Evolutionary conservation across 352 stramenopile species (phyloP).

Genomic region (Elongisporangium senticosum): DNA sequence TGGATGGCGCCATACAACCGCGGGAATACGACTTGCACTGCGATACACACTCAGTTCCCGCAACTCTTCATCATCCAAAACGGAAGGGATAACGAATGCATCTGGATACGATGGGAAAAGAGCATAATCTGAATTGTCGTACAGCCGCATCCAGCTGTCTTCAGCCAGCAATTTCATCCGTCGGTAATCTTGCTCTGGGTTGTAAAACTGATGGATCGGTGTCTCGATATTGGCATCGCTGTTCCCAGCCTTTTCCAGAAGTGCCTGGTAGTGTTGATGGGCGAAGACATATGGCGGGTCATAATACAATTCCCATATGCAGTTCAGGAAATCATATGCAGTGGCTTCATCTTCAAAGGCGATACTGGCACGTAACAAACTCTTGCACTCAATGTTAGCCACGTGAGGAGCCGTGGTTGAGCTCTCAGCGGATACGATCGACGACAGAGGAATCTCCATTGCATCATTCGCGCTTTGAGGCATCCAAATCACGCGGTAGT

Average conservation of each 20-base stretch:
- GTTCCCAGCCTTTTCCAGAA: conserved; percentile 39
- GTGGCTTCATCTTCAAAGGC: conserved; percentile 80
- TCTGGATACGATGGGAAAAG: conserved; percentile 94
- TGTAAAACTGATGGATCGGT: conserved; percentile 49
- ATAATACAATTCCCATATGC: conserved; percentile 69
- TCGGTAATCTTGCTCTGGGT: conserved; percentile 76
- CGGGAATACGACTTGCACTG: conserved; percentile 90
- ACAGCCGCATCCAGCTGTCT: conserved; percentile 76
- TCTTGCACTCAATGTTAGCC: conserved; percentile 82
- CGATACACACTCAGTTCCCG: conserved; percentile 88
- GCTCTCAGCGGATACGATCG: conserved; percentile 72
- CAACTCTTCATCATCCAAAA: conserved; percentile 89
- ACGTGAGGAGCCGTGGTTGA: conserved; percentile 79
- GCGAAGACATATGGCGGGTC: conserved; percentile 68
- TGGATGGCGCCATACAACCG: conserved; percentile 91
- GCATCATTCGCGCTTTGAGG: conserved; percentile 71
- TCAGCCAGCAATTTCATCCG: conserved; percentile 74
- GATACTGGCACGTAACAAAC: conserved; percentile 69
- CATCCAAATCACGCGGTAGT: conserved; percentile 85
- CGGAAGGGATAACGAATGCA: conserved; percentile 89
- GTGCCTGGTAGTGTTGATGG: conserved; percentile 63
- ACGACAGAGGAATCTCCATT: conserved; percentile 78
- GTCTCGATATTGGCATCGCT: conserved; percentile 29
- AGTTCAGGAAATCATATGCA: conserved; percentile 69
- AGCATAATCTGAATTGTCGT: conserved; percentile 83